Percentiles rank a stretch among this genome's conserved stretches.
These are phyloP conservation scores for Fusarium sp. DNA, from an alignment of 2,329 filamentous ascomycete species.

Conservation along the genomic window DNA sequence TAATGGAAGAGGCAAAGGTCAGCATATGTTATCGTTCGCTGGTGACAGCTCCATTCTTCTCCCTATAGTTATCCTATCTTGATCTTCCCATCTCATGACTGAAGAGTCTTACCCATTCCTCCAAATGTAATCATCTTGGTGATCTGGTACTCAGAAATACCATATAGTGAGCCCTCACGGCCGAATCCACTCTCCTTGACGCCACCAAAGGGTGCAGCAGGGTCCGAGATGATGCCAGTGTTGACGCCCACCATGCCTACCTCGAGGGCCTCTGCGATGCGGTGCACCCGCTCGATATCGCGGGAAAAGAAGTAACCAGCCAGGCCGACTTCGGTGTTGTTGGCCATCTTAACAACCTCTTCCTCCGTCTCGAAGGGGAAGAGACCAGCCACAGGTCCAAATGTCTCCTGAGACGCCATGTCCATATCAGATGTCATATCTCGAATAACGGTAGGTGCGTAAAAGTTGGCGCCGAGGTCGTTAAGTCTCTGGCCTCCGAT, in stretches of 20 bases:
- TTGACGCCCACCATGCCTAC: constrained; percentile 92
- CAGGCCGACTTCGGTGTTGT: constrained; percentile 84
- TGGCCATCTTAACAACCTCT: constrained; percentile 87
- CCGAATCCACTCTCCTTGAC: constrained; percentile 88
- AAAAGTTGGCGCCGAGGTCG: constrained; percentile 87
- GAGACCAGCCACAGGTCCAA: constrained; percentile 90
- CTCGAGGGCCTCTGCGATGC: constrained; percentile 77
- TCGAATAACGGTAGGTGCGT: constrained; percentile 87
- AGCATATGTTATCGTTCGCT: neutral
- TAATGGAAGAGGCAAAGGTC: neutral
- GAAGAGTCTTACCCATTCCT: constrained; percentile 67
- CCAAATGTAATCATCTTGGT: constrained; percentile 74
- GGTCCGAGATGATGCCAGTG: constrained; percentile 74
- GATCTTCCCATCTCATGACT: constrained; percentile 42
- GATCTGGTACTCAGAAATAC: constrained; percentile 79
- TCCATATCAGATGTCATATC: constrained; percentile 89
- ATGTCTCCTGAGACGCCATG: constrained; percentile 89
- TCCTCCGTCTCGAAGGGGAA: constrained; percentile 91
- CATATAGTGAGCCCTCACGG: constrained; percentile 81
- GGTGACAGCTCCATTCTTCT: constrained; percentile 2
- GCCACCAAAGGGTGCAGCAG: constrained; percentile 76
- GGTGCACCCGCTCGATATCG: constrained; percentile 68
- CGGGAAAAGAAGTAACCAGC: constrained; percentile 93
- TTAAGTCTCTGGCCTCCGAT: constrained; percentile 80
- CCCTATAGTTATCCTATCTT: neutral